phyloP scores from a whole-genome alignment of 2,329 filamentous ascomycete genomes.

The Lachnellula subtilissima region DNA sequence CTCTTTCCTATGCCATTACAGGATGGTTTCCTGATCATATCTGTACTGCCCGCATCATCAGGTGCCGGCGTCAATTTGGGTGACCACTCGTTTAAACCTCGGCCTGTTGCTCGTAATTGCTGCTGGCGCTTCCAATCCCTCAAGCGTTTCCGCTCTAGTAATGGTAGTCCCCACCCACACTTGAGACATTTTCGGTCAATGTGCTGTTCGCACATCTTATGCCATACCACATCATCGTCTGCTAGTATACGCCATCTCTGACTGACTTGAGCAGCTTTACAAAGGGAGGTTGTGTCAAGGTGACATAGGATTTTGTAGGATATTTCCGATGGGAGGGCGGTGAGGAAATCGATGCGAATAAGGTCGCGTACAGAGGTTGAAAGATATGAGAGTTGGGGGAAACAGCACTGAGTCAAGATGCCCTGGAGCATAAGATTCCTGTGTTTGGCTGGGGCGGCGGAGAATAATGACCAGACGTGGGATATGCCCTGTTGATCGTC shows the following conservation, averaged over 20 bases:
- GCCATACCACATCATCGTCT: conserved; percentile 98
- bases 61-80: conserved; percentile 45
- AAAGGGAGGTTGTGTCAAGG: conserved; percentile 88
- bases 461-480: conserved; percentile 97
- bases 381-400: conserved; percentile 90
- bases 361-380: conserved; percentile 88
- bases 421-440: conserved; percentile 95
- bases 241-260: conserved; percentile 80
- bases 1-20: conserved; percentile 24
- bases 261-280: conserved; percentile 93
- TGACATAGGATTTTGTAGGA: conserved; percentile 91
- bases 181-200: conserved; percentile 91
- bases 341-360: conserved; percentile 94
- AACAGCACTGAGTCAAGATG: conserved; percentile 94
- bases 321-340: conserved; percentile 81
- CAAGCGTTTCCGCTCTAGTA: conserved; percentile 82
- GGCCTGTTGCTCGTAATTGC: conserved; percentile 60
- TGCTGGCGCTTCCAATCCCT: conserved; percentile 75
- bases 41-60: conserved; percentile 27
- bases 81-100: conserved; percentile 50
- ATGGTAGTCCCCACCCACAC: conserved; percentile 89
- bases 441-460: conserved; percentile 87
- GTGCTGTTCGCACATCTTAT: conserved; percentile 96
- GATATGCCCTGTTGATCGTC: conserved; percentile 92
- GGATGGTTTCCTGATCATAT: conserved; percentile 4